phyloP scores from a whole-genome alignment of 192 early-diverging fungal genomes.

The Podila minutissima region DNA sequence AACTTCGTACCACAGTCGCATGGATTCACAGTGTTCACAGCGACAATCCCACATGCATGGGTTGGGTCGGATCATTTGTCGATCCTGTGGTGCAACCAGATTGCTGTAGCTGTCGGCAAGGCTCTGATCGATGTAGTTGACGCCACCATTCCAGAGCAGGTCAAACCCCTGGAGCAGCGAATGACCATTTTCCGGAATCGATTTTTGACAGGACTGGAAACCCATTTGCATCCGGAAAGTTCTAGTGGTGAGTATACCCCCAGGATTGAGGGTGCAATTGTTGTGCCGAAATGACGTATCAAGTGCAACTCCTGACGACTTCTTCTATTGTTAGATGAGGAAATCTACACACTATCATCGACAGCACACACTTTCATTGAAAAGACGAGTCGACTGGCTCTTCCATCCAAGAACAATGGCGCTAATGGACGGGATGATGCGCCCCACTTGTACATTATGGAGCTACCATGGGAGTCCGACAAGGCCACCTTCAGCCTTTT shows the following conservation, averaged over 20 bases:
- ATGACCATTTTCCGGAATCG: conserved; percentile 72
- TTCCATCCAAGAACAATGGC: conserved; percentile 11
- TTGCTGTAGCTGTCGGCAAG: conserved; percentile 70
- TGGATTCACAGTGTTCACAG: conserved; percentile 83
- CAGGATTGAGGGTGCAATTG: neutral
- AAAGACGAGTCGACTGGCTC: conserved; percentile 1
- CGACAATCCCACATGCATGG: conserved; percentile 89
- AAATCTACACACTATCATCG: conserved; percentile 10
- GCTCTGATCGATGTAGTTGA: conserved; percentile 74
- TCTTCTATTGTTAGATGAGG: conserved; percentile 1
- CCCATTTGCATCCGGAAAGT: conserved; percentile 6
- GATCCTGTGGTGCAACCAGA: conserved; percentile 94
- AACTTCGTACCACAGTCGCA: conserved; percentile 70
- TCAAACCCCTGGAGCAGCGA: conserved; percentile 68
- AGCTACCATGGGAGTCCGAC: conserved; percentile 29
- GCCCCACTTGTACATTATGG: conserved; percentile 52
- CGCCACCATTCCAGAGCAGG: conserved; percentile 66
- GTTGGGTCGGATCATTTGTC: conserved; percentile 86
- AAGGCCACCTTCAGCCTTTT: conserved; percentile 57
- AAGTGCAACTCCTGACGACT: too few relatives aligned
- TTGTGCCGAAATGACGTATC: neutral
- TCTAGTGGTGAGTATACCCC: neutral
- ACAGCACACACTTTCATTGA: conserved; percentile 22
- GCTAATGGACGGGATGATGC: conserved; percentile 10
- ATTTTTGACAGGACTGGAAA: conserved; percentile 66